These are phyloP conservation scores for Phialocephala sp. DNA, from an alignment of 2,329 filamentous ascomycete species.

Conservation along the genomic window DNA sequence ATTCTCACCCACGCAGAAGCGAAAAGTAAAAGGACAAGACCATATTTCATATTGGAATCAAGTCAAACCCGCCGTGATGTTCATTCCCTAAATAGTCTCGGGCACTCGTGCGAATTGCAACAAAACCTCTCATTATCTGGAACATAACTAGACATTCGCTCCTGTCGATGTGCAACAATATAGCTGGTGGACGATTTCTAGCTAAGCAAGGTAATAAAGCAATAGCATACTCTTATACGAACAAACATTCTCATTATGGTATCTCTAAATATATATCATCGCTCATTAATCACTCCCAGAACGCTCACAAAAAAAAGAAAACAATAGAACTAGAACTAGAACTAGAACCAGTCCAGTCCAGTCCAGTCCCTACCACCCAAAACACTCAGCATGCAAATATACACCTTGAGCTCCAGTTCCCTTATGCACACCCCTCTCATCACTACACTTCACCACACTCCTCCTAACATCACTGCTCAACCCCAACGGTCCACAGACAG, in stretches of 20 bases:
- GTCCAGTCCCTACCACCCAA: slow-evolving; percentile 48
- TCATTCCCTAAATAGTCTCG: not conserved
- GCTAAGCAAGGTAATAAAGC: not conserved
- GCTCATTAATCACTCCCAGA: not conserved
- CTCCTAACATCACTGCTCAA: slow-evolving; percentile 60
- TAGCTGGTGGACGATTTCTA: not conserved
- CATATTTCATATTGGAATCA: not conserved
- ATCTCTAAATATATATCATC: slow-evolving; percentile 1
- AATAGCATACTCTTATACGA: not conserved
- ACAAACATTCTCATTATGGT: slow-evolving; percentile 9
- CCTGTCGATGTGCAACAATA: not conserved
- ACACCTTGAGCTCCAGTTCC: slow-evolving; percentile 70
- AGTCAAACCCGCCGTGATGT: too few relatives aligned
- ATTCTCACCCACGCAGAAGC: too few relatives aligned
- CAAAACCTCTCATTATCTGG: not conserved
- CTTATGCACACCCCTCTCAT: slow-evolving; percentile 71
- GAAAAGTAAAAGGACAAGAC: not conserved
- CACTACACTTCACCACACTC: slow-evolving; percentile 60
- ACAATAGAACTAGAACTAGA: not conserved
- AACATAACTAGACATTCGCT: not conserved
- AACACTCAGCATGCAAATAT: slow-evolving; percentile 63
- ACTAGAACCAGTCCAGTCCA: slow-evolving; percentile 6
- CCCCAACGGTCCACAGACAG: slow-evolving; percentile 64
- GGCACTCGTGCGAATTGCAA: not conserved
- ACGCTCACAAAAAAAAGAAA: not conserved